Evolutionary conservation across 768 basidiomycete genomes (phyloP), one percentile per base, ranked within the genome.

Genomic region (Royoungia palumana): DNA sequence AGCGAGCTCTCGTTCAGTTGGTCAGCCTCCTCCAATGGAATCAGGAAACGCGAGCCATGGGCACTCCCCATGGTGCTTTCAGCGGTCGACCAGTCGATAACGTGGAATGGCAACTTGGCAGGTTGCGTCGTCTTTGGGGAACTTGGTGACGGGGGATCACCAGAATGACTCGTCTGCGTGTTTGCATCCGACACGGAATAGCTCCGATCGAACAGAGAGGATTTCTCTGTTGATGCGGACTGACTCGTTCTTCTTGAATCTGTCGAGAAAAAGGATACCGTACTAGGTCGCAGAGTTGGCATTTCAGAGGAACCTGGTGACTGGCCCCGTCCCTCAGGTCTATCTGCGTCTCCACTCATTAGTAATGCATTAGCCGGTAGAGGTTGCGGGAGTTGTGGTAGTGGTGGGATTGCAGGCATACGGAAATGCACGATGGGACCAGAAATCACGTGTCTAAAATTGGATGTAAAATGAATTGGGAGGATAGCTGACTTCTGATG

Each of bases 351-450:
- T 28, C 60, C 65, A 7, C 54, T 32, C 35, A 62, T 24, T 2
- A 65, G 41, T 19, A 59, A 39, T 16, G 60, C 50, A 41, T 50
- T 67, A 21, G 59, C 64, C 27, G 64, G 67, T 48, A 60, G 59
- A 30, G 51, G 54, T 38, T 51, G 67, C 20, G 49, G 72, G 53
- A 57, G 67, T 21, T 83, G 78, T 46, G 74, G 81, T 25, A 80
- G 59, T n/a, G 83, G 83, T 13, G 85, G 77, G 20, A 87, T 68
- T 12, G 83, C 79, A 21, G 87, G 87, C 78, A 87, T 85, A 34
- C 82, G 79, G 51, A 85, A 83, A 51, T 75, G 75, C 22, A 84
- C 61, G 30, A 81, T 72, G 34, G 85, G 85, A 4, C 82, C 80
- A 35, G 80, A 64, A 5, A 74, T 72, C 24, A 85, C 82, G 49